These are phyloP conservation scores for Aquilaria yunnanensis DNA, from an alignment of 345 rosid genomes.

Conservation along the genomic window DNA sequence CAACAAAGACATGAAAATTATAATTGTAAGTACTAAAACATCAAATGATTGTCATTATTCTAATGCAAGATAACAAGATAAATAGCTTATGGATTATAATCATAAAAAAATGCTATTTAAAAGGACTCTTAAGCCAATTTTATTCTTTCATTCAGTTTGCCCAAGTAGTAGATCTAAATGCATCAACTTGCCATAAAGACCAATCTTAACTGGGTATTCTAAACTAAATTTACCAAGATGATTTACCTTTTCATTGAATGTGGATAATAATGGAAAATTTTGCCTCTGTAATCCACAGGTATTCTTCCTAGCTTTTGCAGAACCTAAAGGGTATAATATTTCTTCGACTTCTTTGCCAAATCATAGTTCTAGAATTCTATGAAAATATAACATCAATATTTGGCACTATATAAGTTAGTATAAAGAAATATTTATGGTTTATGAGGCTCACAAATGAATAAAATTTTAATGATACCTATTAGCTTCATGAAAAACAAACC, in stretches of 20 bases:
- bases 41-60: no score
- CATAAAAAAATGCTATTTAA: no score
- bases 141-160: slow-evolving; percentile 17
- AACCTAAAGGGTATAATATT: slow-evolving; percentile 66
- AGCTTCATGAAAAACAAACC: slow-evolving; percentile 98
- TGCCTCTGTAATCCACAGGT: slow-evolving; percentile 48
- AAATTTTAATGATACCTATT: slow-evolving; percentile 51
- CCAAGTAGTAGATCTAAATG: slow-evolving; percentile 22
- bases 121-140: no score
- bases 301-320: slow-evolving; percentile 32
- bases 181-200: slow-evolving; percentile 55
- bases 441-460: neutral
- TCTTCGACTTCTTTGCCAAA: slow-evolving; percentile 91
- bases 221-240: slow-evolving; percentile 88
- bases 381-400: slow-evolving; percentile 16
- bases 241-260: slow-evolving; percentile 93
- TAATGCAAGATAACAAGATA: no score
- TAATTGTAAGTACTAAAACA: no score
- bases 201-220: slow-evolving; percentile 74
- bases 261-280: slow-evolving; percentile 83
- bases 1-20: no score
- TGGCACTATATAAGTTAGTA: neutral
- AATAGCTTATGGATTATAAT: no score
- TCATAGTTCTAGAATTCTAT: slow-evolving; percentile 90
- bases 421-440: neutral